Evolutionary conservation across 371 early-diverging fungal species (phyloP).

Genomic region (Nematocida ironsii): DNA sequence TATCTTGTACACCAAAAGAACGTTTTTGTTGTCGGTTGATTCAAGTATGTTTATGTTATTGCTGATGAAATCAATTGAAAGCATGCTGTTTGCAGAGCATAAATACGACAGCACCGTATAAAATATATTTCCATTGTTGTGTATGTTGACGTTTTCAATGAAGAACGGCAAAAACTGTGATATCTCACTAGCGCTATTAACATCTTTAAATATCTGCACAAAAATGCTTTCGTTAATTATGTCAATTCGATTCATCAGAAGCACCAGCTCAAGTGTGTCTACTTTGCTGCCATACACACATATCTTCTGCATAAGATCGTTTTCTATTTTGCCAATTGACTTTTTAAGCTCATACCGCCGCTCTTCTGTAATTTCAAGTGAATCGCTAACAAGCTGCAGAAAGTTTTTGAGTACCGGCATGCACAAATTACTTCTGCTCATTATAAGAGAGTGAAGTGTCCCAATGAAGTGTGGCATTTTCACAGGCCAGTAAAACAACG

Average conservation of each 20-base stretch:
- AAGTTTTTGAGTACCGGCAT: conserved; percentile 62
- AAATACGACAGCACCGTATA: neutral
- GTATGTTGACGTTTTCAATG: conserved; percentile 10
- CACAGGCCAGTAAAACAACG: conserved; percentile 68
- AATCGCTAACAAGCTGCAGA: conserved; percentile 61
- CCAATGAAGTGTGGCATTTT: conserved; percentile 61
- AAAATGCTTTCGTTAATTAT: conserved; percentile 10
- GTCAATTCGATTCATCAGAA: conserved; percentile 17
- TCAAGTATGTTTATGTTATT: conserved; percentile 25
- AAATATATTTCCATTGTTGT: neutral
- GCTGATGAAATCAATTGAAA: neutral
- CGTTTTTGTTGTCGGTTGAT: neutral
- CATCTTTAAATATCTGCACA: neutral
- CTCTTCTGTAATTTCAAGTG: conserved; percentile 67
- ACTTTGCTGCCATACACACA: neutral
- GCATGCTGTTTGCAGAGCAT: neutral
- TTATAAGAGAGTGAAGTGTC: conserved; percentile 53
- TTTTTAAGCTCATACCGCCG: conserved; percentile 68
- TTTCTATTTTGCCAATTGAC: conserved; percentile 43
- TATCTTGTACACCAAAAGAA: conserved; percentile 1
- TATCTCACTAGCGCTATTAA: neutral
- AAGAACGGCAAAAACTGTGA: neutral
- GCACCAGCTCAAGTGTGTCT: conserved; percentile 9
- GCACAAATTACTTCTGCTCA: conserved; percentile 40
- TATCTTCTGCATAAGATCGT: conserved; percentile 50